Percentiles rank a stretch among this genome's conserved stretches.
Evolutionary conservation across 2,329 filamentous ascomycete species (phyloP).

Genomic region (Drechslerella dactyloides): DNA sequence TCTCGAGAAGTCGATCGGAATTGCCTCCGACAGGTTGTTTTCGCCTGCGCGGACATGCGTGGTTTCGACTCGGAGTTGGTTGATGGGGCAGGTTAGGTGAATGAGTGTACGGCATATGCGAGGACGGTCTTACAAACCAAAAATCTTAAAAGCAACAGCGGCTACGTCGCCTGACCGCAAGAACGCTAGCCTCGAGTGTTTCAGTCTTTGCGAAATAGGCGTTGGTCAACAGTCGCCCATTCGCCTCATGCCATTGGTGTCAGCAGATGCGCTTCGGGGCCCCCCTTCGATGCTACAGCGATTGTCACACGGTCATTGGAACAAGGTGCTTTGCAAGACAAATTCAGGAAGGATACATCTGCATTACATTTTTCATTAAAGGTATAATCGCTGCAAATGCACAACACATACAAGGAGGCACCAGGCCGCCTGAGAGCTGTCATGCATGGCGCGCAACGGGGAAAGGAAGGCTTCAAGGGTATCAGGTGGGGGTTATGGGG

Average conservation of each 20-base stretch:
- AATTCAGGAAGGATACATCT: slow-evolving; percentile 27
- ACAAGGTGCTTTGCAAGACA: slow-evolving; percentile 10
- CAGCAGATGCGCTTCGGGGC: background rate
- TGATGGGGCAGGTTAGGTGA: slow-evolving; percentile 27
- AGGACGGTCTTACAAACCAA: slow-evolving; percentile 16
- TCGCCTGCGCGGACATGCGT: slow-evolving; percentile 8
- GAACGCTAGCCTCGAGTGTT: slow-evolving; percentile 42
- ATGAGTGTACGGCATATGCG: slow-evolving; percentile 43
- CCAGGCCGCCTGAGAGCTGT: slow-evolving; percentile 42
- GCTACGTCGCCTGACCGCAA: slow-evolving; percentile 31
- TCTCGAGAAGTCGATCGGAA: background rate
- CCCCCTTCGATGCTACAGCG: background rate
- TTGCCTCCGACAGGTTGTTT: background rate
- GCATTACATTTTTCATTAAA: slow-evolving; percentile 14
- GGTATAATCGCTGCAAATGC: slow-evolving; percentile 37
- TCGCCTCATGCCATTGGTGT: slow-evolving; percentile 1
- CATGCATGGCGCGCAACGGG: slow-evolving; percentile 8
- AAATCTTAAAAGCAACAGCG: slow-evolving; percentile 32
- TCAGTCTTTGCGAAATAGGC: slow-evolving; percentile 16
- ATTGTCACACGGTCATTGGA: background rate
- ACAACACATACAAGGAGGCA: slow-evolving; percentile 50
- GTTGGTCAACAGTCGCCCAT: slow-evolving; percentile 7
- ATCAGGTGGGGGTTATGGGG: slow-evolving; percentile 31
- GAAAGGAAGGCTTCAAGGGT: slow-evolving; percentile 21
- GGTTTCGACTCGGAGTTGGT: slow-evolving; percentile 11